These are phyloP conservation scores for Crotalaria pallida DNA, from an alignment of 306 rosid species.

Conservation along the genomic window DNA sequence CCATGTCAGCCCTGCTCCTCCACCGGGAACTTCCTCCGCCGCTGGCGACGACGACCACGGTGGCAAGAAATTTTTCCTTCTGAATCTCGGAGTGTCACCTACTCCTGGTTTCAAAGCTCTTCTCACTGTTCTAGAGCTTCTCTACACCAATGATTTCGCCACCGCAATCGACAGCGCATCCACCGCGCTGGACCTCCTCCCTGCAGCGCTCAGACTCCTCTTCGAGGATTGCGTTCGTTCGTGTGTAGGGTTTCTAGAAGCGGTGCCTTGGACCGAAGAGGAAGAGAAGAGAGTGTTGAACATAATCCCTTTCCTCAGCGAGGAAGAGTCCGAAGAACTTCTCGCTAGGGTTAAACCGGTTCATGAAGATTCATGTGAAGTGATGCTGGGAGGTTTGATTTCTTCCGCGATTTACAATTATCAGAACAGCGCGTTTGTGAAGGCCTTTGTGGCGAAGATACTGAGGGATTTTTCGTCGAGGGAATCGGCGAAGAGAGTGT, in stretches of 20 bases:
- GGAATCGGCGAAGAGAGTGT: slow-evolving; percentile 68
- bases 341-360: slow-evolving; percentile 70
- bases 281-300: slow-evolving; percentile 62
- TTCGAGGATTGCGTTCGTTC: slow-evolving; percentile 76
- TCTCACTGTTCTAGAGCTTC: slow-evolving; percentile 54
- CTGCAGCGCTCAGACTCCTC: slow-evolving; percentile 69
- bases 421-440: slow-evolving; percentile 70
- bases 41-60: neutral
- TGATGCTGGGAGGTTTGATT: slow-evolving; percentile 66
- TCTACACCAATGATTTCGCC: slow-evolving; percentile 54
- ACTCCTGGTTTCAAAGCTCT: slow-evolving; percentile 38
- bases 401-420: slow-evolving; percentile 55
- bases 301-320: slow-evolving; percentile 59
- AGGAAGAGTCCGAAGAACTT: slow-evolving; percentile 71
- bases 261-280: slow-evolving; percentile 92
- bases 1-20: neutral
- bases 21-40: neutral
- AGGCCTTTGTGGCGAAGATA: slow-evolving; percentile 85
- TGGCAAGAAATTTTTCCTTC: slow-evolving; percentile 8
- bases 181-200: slow-evolving; percentile 72
- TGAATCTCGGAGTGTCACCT: slow-evolving; percentile 48
- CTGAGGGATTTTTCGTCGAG: slow-evolving; percentile 68
- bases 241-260: slow-evolving; percentile 73
- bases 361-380: slow-evolving; percentile 46
- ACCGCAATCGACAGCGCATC: slow-evolving; percentile 38